These are phyloP conservation scores for Ballota nigra DNA, from an alignment of 257 asterid genomes.

Conservation along the genomic window DNA sequence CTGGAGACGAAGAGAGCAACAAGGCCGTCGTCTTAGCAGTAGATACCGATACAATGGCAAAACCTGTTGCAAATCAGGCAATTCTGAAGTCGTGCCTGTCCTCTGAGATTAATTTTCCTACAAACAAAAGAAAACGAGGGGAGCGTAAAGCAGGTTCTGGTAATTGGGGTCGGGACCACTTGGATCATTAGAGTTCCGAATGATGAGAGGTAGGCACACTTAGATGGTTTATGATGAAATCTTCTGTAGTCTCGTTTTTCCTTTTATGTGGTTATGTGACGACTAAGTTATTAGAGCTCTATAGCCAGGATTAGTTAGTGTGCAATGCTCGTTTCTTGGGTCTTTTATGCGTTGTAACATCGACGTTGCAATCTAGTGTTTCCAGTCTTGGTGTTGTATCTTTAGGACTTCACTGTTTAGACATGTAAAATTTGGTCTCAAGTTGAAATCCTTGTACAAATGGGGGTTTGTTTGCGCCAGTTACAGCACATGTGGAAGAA, in stretches of 20 bases:
- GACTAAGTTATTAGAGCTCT: conserved; percentile 4
- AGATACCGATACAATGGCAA: conserved; percentile 30
- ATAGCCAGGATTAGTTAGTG: background rate
- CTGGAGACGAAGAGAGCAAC: conserved; percentile 57
- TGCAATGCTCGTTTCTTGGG: background rate
- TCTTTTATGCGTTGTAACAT: conserved; percentile 1
- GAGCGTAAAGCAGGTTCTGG: conserved; percentile 76
- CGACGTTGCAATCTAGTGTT: conserved; percentile 13
- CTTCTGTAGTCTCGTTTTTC: background rate
- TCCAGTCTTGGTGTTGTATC: conserved; percentile 15
- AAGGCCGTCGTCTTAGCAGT: conserved; percentile 27
- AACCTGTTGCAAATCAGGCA: conserved; percentile 27
- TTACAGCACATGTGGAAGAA: background rate
- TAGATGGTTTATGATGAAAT: conserved; percentile 3
- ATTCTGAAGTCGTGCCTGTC: conserved; percentile 43
- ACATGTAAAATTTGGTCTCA: conserved; percentile 1
- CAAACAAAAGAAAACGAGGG: conserved; percentile 78
- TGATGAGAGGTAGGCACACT: background rate
- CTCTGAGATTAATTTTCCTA: conserved; percentile 58
- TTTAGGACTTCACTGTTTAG: background rate
- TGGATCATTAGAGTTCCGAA: conserved; percentile 19
- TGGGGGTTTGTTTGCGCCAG: background rate
- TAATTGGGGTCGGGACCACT: conserved; percentile 65
- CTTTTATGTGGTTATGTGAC: background rate
- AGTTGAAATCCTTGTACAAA: background rate